phyloP scores from a whole-genome alignment of 2,329 filamentous ascomycete genomes.

The Falciphora oryzae region DNA sequence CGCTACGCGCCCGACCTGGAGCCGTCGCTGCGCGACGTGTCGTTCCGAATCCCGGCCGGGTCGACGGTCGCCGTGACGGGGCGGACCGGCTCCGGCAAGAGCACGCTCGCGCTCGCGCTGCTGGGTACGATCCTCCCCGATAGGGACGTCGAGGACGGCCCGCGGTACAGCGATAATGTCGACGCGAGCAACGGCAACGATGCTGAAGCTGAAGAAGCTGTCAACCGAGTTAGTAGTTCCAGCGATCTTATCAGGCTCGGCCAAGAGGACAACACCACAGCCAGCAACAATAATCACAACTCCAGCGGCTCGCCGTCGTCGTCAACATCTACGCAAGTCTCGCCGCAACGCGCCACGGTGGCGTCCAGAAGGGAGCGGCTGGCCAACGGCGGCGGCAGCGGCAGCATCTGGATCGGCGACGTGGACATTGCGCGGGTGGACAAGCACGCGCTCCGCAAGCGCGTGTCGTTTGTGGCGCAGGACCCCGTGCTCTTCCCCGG shows the following conservation, averaged over 20 bases:
- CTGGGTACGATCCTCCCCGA: constrained; percentile 49
- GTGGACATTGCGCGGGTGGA: constrained; percentile 47
- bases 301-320: not conserved
- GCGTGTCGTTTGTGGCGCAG: constrained; percentile 58
- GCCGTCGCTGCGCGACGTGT: constrained; percentile 62
- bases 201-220: not conserved
- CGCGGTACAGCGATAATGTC: not conserved
- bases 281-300: not conserved
- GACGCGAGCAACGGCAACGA: not conserved
- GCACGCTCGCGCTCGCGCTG: constrained; percentile 60
- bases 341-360: no score
- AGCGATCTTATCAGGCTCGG: not conserved
- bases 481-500: constrained; percentile 58
- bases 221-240: not conserved
- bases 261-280: not conserved
- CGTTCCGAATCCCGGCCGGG: constrained; percentile 64
- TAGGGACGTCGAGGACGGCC: constrained; percentile 13
- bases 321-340: no score
- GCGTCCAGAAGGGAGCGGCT: not conserved
- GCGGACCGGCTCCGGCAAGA: constrained; percentile 82
- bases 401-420: constrained; percentile 48
- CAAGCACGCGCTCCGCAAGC: constrained; percentile 49
- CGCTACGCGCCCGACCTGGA: constrained; percentile 75
- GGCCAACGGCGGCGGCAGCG: constrained; percentile 18
- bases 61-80: constrained; percentile 65